Evolutionary conservation across 176 grass and related monocot species (phyloP).

Genomic region (Zoysia pacifica): DNA sequence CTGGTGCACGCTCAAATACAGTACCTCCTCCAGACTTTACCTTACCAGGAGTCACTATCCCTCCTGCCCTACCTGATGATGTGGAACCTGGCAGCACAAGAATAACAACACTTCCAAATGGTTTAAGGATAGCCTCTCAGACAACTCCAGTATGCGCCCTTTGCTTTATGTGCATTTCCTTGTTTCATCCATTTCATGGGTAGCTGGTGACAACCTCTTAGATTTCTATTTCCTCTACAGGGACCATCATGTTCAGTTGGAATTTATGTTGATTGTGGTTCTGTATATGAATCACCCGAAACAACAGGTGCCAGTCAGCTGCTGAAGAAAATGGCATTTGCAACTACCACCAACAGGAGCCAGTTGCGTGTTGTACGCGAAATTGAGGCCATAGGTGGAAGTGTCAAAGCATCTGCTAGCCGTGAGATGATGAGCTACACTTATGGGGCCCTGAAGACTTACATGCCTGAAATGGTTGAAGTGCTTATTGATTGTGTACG

Average conservation of each 20-base stretch:
- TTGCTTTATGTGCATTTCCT: slow-evolving; percentile 27
- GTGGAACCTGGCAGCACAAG: slow-evolving; percentile 68
- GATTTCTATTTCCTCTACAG: slow-evolving; percentile 43
- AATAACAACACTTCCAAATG: slow-evolving; percentile 79
- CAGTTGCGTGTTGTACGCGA: slow-evolving; percentile 85
- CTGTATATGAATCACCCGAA: slow-evolving; percentile 72
- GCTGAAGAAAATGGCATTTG: slow-evolving; percentile 76
- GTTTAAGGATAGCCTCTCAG: slow-evolving; percentile 84
- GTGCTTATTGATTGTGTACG: slow-evolving; percentile 84
- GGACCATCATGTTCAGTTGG: slow-evolving; percentile 76
- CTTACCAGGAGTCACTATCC: slow-evolving; percentile 73
- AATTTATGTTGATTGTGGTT: slow-evolving; percentile 77
- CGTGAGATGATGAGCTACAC: slow-evolving; percentile 87
- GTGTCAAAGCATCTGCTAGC: slow-evolving; percentile 63
- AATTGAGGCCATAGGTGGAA: slow-evolving; percentile 82
- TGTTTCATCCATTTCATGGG: slow-evolving; percentile 29
- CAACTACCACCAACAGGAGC: slow-evolving; percentile 81
- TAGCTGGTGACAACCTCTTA: slow-evolving; percentile 24
- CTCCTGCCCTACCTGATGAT: slow-evolving; percentile 61
- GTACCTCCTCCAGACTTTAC: slow-evolving; percentile 73
- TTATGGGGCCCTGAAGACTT: slow-evolving; percentile 77
- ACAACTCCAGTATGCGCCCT: slow-evolving; percentile 65
- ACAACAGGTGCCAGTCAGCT: slow-evolving; percentile 72
- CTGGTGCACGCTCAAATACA: slow-evolving; percentile 64
- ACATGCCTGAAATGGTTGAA: slow-evolving; percentile 95